Evolutionary conservation across 2,329 filamentous ascomycete species (phyloP).

Genomic region (Fusarium liriodendri): DNA sequence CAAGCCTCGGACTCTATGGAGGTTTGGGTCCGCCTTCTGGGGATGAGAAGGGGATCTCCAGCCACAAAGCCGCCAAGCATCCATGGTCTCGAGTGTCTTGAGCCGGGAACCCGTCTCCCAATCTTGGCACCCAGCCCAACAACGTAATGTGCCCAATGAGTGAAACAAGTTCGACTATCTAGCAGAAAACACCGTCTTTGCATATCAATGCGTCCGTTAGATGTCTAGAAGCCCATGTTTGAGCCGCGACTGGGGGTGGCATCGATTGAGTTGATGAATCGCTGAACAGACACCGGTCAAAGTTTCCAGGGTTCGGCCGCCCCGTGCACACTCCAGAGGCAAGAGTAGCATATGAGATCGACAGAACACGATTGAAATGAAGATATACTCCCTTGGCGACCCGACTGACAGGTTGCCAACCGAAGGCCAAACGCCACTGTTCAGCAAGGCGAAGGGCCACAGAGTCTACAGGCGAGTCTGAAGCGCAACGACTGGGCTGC

Average conservation of each 20-base stretch:
- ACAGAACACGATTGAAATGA: constrained; percentile 1
- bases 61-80: not conserved
- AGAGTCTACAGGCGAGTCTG: not conserved
- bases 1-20: constrained; percentile 1
- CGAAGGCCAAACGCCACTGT: constrained; percentile 39
- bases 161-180: not conserved
- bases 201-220: constrained; percentile 5
- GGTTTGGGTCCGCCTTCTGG: constrained; percentile 8
- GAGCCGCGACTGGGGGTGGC: not conserved
- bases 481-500: not conserved
- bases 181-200: not conserved
- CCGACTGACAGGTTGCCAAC: constrained; percentile 32
- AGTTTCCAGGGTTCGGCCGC: constrained; percentile 26
- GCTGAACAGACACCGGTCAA: constrained; percentile 6
- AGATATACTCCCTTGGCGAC: constrained; percentile 8
- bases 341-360: constrained; percentile 3
- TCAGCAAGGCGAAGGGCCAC: not conserved
- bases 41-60: not conserved
- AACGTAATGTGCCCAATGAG: not conserved
- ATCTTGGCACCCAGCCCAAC: not conserved
- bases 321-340: not conserved
- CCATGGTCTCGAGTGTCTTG: not conserved
- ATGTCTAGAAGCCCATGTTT: not conserved
- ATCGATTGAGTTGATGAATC: not conserved
- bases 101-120: not conserved